These are phyloP conservation scores for Nyssa sinensis DNA, from an alignment of 148 eudicot species.

Conservation along the genomic window DNA sequence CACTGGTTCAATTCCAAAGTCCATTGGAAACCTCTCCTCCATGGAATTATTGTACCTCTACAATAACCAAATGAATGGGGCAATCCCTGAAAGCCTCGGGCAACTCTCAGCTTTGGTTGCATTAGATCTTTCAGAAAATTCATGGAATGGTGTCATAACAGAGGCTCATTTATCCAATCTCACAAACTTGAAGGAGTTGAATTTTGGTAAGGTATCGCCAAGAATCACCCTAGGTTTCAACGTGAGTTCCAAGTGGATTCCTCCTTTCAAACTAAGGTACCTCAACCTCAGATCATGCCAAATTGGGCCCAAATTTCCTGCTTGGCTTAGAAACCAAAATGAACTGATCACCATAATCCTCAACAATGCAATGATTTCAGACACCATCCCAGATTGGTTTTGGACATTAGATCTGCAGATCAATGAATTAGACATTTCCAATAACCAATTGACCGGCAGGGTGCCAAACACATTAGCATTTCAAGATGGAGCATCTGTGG, in stretches of 20 bases:
- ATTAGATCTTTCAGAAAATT: constrained; percentile 14
- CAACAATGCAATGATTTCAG: not conserved
- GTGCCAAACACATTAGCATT: not conserved
- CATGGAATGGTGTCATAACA: not conserved
- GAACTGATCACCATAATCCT: not conserved
- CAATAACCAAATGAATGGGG: not conserved
- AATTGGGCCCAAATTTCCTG: constrained; percentile 12
- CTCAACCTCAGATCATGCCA: constrained; percentile 4
- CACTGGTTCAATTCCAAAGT: constrained; percentile 14
- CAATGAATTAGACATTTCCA: constrained; percentile 14
- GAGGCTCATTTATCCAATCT: not conserved
- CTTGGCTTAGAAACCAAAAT: constrained; percentile 24
- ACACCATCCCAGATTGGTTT: not conserved
- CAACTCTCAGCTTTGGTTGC: constrained; percentile 19
- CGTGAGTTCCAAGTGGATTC: constrained; percentile 8
- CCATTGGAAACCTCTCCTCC: constrained; percentile 14
- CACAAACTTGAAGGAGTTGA: not conserved
- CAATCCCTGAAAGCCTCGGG: constrained; percentile 4
- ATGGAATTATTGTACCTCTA: constrained; percentile 12
- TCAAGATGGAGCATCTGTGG: not conserved
- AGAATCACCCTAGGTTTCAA: constrained; percentile 1
- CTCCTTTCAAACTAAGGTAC: constrained; percentile 18
- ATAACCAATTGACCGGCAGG: constrained; percentile 13
- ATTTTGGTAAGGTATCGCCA: not conserved
- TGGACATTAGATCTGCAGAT: not conserved